A percentile compares a stretch with the other conserved stretches of the same genome.
These are phyloP conservation scores for Rossbeevera mucosa DNA, from an alignment of 768 basidiomycete genomes.

Conservation along the genomic window DNA sequence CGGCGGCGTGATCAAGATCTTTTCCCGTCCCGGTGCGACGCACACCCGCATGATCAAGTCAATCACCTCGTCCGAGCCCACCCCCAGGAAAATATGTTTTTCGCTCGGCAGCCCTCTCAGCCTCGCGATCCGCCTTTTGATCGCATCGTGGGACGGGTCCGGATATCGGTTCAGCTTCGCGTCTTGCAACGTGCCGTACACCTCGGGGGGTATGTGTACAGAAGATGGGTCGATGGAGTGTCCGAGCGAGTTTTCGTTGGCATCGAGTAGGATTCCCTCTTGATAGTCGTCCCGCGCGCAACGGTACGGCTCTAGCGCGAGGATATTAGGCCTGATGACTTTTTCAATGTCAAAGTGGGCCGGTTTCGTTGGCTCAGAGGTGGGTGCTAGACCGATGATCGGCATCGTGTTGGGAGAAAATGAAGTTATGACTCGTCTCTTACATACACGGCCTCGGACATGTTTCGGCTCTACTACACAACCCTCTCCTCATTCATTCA, in stretches of 20 bases:
- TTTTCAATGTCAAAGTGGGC: slow-evolving; percentile 80
- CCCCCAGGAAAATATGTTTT: slow-evolving; percentile 86
- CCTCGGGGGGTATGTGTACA: slow-evolving; percentile 27
- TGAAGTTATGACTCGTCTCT: not conserved
- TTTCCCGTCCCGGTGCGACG: slow-evolving; percentile 74
- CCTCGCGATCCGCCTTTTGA: slow-evolving; percentile 71
- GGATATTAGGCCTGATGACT: slow-evolving; percentile 91
- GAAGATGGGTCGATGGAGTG: slow-evolving; percentile 58
- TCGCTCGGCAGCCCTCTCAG: slow-evolving; percentile 62
- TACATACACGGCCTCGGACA: too few relatives aligned
- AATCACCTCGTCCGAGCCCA: slow-evolving; percentile 95
- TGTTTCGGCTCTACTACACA: too few relatives aligned
- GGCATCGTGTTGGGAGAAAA: slow-evolving; percentile 44
- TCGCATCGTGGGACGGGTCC: slow-evolving; percentile 76
- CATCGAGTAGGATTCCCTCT: slow-evolving; percentile 87
- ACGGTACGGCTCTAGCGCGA: slow-evolving; percentile 86
- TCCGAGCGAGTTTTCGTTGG: slow-evolving; percentile 95
- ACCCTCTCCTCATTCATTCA: not conserved
- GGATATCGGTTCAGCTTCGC: slow-evolving; percentile 87
- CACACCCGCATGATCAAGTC: slow-evolving; percentile 91
- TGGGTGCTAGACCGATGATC: slow-evolving; percentile 56
- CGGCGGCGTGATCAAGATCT: slow-evolving; percentile 85
- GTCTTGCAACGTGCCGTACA: slow-evolving; percentile 34
- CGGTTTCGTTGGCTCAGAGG: slow-evolving; percentile 46
- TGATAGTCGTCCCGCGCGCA: slow-evolving; percentile 97